phyloP scores from a whole-genome alignment of 306 rosid genomes.

The Ormosia semicastrata region DNA sequence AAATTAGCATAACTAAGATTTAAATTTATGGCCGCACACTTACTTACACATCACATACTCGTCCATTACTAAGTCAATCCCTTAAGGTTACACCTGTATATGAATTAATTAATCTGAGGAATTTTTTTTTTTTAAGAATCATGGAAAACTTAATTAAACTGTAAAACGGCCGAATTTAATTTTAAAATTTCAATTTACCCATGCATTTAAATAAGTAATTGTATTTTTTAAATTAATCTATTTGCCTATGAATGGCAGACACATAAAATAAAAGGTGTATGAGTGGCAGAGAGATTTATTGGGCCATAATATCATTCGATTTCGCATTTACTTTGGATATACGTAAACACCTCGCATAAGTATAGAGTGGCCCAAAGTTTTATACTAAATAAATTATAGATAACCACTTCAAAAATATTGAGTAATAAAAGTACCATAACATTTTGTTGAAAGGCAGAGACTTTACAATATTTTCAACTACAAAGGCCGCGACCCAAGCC shows the following conservation, averaged over 20 bases:
- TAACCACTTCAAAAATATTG: neutral
- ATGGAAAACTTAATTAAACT: neutral
- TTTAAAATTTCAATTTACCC: too few relatives aligned
- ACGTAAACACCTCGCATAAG: too few relatives aligned
- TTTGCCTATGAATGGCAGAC: neutral
- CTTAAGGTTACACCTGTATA: too few relatives aligned
- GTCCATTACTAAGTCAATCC: too few relatives aligned
- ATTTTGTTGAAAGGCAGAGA: too few relatives aligned
- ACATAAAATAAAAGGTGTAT: too few relatives aligned
- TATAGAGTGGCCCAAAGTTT: neutral
- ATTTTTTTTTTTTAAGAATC: neutral
- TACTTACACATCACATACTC: too few relatives aligned
- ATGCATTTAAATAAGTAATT: neutral
- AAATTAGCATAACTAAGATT: too few relatives aligned
- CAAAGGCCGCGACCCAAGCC: too few relatives aligned
- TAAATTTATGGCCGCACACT: too few relatives aligned
- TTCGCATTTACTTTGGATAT: slow-evolving; percentile 9
- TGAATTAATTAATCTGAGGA: neutral
- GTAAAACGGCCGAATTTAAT: neutral
- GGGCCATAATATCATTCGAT: neutral
- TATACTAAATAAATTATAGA: neutral
- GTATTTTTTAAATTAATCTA: neutral
- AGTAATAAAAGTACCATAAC: too few relatives aligned
- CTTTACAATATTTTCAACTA: too few relatives aligned
- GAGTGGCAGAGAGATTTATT: neutral